Conservation (phyloP, 176 grass and related monocot species). For the Tillandsia leiboldiana region DNA sequence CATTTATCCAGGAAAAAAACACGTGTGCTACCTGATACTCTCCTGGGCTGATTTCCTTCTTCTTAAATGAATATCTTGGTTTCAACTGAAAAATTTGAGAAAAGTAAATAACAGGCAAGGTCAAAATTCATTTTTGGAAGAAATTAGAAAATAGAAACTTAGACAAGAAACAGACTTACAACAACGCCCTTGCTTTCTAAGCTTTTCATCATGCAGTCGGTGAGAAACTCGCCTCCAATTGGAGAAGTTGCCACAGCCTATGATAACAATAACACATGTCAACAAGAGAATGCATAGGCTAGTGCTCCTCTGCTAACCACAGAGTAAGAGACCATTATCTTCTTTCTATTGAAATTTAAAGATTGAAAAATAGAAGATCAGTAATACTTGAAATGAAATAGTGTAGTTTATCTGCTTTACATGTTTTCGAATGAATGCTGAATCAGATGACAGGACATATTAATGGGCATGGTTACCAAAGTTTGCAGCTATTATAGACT, state of each 20-base stretch:
- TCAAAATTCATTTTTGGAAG: background rate
- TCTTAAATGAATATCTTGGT: slow-evolving; percentile 98
- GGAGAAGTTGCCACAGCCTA: slow-evolving; percentile 88
- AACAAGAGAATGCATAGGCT: background rate
- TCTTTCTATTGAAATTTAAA: no score
- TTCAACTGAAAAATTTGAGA: slow-evolving; percentile 57
- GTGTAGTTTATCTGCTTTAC: no score
- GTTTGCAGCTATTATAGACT: no score
- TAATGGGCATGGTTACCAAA: no score
- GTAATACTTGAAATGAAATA: no score
- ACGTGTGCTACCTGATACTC: slow-evolving; percentile 64
- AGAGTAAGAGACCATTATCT: no score
- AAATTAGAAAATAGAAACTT: slow-evolving; percentile 11
- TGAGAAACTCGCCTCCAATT: slow-evolving; percentile 95
- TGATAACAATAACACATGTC: slow-evolving; percentile 4
- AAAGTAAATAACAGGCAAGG: slow-evolving; percentile 1
- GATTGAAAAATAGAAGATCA: no score
- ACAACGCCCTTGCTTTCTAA: slow-evolving; percentile 84
- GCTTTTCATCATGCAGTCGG: slow-evolving; percentile 99
- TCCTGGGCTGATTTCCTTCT: slow-evolving; percentile 73
- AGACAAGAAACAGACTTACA: slow-evolving; percentile 43
- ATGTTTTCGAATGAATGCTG: no score
- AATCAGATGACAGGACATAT: no score
- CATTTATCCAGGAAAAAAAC: slow-evolving; percentile 9
- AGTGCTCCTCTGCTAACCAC: background rate